Evolutionary conservation across 2,329 filamentous ascomycete genomes (phyloP).

Genomic region (Colletotrichum magnum): DNA sequence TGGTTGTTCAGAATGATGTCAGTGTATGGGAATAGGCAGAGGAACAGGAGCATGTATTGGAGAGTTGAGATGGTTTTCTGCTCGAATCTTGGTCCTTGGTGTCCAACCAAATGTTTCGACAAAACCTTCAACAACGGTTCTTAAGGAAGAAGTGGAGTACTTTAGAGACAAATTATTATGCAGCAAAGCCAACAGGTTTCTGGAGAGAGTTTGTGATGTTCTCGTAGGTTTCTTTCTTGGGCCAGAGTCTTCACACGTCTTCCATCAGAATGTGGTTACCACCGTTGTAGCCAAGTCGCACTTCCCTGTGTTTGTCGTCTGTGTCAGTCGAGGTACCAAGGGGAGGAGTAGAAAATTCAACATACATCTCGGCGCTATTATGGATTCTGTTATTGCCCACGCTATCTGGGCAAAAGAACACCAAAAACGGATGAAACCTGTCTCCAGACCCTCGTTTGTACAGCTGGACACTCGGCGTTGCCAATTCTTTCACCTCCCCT

Average conservation of each 20-base stretch:
- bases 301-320: neutral
- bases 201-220: too few species aligned
- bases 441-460: constrained; percentile 12
- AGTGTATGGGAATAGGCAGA: neutral
- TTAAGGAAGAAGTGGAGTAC: too few species aligned
- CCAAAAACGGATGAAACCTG: constrained; percentile 11
- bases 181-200: too few species aligned
- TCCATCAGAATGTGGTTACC: neutral
- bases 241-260: neutral
- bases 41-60: neutral
- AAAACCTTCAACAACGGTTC: too few species aligned
- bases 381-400: neutral
- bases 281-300: neutral
- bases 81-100: neutral
- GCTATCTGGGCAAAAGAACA: neutral
- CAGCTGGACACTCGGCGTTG: neutral
- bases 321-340: neutral
- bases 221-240: neutral
- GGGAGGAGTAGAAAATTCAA: neutral
- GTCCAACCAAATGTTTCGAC: too few species aligned
- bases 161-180: neutral
- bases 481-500: neutral
- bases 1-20: neutral
- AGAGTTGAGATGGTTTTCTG: neutral
- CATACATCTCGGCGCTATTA: neutral